Evolutionary conservation across 148 eudicot genomes (phyloP).

Genomic region (Chenopodium album): DNA sequence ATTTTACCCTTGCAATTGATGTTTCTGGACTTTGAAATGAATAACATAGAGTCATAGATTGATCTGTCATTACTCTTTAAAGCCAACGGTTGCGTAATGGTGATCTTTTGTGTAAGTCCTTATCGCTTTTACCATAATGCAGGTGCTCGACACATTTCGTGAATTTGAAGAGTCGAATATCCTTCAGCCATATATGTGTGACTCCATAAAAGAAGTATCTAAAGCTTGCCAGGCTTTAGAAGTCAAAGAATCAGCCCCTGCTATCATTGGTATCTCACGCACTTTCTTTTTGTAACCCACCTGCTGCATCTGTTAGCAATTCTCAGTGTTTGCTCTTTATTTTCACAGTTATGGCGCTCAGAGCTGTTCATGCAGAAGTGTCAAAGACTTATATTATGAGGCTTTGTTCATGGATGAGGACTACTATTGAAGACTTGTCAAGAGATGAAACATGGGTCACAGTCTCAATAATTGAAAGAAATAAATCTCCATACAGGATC

Average conservation of each 20-base stretch:
- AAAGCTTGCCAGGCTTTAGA: slow-evolving; percentile 87
- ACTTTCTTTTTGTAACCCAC: not conserved
- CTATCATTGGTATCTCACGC: slow-evolving; percentile 56
- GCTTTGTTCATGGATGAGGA: slow-evolving; percentile 95
- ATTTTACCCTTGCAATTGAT: not conserved
- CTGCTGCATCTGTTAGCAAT: slow-evolving; percentile 18
- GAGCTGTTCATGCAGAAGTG: slow-evolving; percentile 81
- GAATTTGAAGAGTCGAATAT: slow-evolving; percentile 89
- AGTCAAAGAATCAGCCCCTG: slow-evolving; percentile 91
- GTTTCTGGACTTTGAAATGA: not conserved
- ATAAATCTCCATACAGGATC: slow-evolving; percentile 86
- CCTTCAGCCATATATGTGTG: slow-evolving; percentile 73
- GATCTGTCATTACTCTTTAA: not conserved
- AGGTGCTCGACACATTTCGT: slow-evolving; percentile 79
- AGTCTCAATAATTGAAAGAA: slow-evolving; percentile 87
- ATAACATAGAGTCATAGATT: not conserved
- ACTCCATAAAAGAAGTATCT: slow-evolving; percentile 81
- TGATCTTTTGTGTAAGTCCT: slow-evolving; percentile 17
- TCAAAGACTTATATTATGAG: slow-evolving; percentile 78
- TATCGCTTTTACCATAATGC: slow-evolving; percentile 21
- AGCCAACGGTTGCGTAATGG: too few species aligned
- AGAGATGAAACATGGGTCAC: slow-evolving; percentile 88
- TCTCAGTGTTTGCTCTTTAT: slow-evolving; percentile 23
- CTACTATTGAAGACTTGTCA: slow-evolving; percentile 73
- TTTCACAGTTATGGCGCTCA: slow-evolving; percentile 64